Evolutionary conservation across 2,329 filamentous ascomycete genomes (phyloP).

Genomic region (Paraphoma sp.): DNA sequence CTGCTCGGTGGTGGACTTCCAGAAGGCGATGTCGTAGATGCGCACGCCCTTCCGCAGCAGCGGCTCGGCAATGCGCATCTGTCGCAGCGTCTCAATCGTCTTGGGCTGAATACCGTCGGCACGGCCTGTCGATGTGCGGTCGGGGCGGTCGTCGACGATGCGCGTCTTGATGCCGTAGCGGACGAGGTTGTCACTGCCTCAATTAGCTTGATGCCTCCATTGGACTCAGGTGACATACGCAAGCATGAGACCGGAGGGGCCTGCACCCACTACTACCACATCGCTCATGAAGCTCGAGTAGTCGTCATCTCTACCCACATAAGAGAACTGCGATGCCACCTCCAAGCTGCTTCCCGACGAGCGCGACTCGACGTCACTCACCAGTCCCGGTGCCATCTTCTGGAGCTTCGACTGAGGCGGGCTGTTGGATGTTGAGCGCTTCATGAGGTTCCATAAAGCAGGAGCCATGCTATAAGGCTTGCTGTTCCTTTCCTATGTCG

Average conservation of each 20-base stretch:
- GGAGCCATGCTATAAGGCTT: constrained; percentile 40
- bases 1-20: constrained; percentile 50
- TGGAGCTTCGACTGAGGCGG: constrained; percentile 33
- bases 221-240: constrained; percentile 39
- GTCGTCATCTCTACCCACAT: constrained; percentile 23
- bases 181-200: constrained; percentile 60
- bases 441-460: constrained; percentile 43
- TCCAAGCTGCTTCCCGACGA: constrained; percentile 33
- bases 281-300: constrained; percentile 46
- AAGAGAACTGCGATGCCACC: constrained; percentile 22
- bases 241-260: constrained; percentile 52
- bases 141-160: constrained; percentile 72
- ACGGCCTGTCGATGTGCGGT: constrained; percentile 71
- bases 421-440: constrained; percentile 37
- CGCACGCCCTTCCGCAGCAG: constrained; percentile 71
- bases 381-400: constrained; percentile 44
- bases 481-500: constrained; percentile 5
- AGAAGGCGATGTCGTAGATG: constrained; percentile 78
- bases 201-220: constrained; percentile 8
- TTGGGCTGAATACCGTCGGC: constrained; percentile 80
- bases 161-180: constrained; percentile 70
- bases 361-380: constrained; percentile 30
- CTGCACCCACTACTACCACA: constrained; percentile 51
- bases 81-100: constrained; percentile 77
- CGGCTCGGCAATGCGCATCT: constrained; percentile 74